Evolutionary conservation across 2,329 filamentous ascomycete genomes (phyloP).

Genomic region (Cladophialophora bantiana): DNA sequence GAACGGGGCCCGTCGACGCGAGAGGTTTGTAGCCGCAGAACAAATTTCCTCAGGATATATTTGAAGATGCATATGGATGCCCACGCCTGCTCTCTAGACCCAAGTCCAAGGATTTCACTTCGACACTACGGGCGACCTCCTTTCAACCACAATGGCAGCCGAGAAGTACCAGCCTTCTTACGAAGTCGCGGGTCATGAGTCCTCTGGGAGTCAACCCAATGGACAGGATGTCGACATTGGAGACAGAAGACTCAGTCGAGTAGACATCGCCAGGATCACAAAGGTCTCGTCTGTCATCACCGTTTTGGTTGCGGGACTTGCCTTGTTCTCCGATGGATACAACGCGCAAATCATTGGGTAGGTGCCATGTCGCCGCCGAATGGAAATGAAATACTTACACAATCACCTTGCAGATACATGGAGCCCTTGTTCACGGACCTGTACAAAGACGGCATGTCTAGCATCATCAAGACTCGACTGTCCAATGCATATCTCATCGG

Average conservation of each 20-base stretch:
- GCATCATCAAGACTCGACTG: constrained; percentile 58
- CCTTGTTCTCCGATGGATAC: constrained; percentile 50
- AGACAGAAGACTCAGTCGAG: constrained; percentile 18
- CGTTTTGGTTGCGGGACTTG: constrained; percentile 48
- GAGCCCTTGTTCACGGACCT: constrained; percentile 46
- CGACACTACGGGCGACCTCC: not conserved
- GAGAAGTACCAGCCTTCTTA: constrained; percentile 17
- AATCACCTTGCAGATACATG: constrained; percentile 45
- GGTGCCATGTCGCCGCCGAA: not conserved
- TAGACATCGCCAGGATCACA: constrained; percentile 12
- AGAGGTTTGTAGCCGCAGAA: not conserved
- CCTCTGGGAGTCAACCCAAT: not conserved
- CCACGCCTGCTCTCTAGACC: not conserved
- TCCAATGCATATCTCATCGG: constrained; percentile 65
- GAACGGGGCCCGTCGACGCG: not conserved
- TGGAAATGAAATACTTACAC: not conserved
- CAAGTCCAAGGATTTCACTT: not conserved
- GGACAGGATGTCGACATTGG: not conserved
- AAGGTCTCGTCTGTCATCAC: constrained; percentile 44
- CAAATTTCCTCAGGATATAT: not conserved
- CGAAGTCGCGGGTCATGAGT: constrained; percentile 14
- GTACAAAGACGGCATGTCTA: constrained; percentile 46
- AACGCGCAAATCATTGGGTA: constrained; percentile 48
- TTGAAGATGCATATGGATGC: not conserved
- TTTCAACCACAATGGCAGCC: constrained; percentile 7